phyloP scores from a whole-genome alignment of 2,329 filamentous ascomycete genomes.

The Thermoascus crustaceus region DNA sequence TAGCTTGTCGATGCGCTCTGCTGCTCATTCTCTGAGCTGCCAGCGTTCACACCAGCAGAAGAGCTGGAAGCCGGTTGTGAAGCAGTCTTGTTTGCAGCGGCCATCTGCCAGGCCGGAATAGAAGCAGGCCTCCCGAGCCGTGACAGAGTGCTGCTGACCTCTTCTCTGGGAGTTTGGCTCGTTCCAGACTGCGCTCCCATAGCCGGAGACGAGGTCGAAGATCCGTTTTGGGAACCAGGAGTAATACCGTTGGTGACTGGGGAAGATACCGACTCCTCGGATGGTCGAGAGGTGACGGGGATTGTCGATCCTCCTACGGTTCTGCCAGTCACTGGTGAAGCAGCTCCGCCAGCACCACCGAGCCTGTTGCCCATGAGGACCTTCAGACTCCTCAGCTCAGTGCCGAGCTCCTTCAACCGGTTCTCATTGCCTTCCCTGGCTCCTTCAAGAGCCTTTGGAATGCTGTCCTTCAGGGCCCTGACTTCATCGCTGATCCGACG shows the following conservation, averaged over 20 bases:
- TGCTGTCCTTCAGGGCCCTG: constrained; percentile 68
- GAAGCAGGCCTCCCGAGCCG: constrained; percentile 50
- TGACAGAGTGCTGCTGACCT: constrained; percentile 40
- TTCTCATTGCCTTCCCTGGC: constrained; percentile 78
- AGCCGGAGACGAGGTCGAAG: constrained; percentile 17
- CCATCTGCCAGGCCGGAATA: constrained; percentile 75
- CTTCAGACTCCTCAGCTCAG: constrained; percentile 87
- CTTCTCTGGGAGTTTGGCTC: constrained; percentile 23
- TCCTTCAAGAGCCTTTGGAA: constrained; percentile 80
- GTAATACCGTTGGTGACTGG: constrained; percentile 20
- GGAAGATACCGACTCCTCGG: constrained; percentile 14
- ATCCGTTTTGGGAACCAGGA: constrained; percentile 20
- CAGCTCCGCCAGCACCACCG: constrained; percentile 26
- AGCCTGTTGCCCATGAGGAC: constrained; percentile 65
- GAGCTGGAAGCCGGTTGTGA: constrained; percentile 20
- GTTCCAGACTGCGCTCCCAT: constrained; percentile 21
- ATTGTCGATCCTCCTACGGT: constrained; percentile 19
- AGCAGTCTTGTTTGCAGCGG: constrained; percentile 49
- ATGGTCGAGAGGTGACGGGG: constrained; percentile 15
- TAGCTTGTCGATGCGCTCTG: constrained; percentile 24
- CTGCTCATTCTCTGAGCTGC: constrained; percentile 16
- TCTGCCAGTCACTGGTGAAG: constrained; percentile 24
- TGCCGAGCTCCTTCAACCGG: constrained; percentile 73
- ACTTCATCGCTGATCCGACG: constrained; percentile 82
- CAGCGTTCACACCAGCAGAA: constrained; percentile 14